Percentiles rank a stretch among this genome's conserved stretches.
phyloP scores from a whole-genome alignment of 768 basidiomycete species.

The Boletus sp. region DNA sequence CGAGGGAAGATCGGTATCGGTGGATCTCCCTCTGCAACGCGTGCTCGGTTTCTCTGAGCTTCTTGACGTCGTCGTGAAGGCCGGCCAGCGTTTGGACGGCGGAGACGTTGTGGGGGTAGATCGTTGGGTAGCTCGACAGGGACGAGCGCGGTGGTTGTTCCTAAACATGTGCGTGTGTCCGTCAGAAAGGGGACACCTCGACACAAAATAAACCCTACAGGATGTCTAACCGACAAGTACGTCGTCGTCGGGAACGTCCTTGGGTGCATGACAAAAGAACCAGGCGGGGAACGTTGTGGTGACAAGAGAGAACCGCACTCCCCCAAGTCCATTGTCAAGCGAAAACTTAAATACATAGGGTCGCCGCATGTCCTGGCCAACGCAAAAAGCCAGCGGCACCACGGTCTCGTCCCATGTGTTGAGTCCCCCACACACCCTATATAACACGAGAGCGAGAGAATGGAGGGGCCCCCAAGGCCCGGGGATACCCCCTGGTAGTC shows the following conservation, averaged over 20 bases:
- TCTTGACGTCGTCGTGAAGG: slow-evolving; percentile 20
- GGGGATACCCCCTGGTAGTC: slow-evolving; percentile 16
- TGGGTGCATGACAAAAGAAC: slow-evolving; percentile 15
- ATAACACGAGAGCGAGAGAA: slow-evolving; percentile 1
- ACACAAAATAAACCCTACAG: slow-evolving; percentile 15
- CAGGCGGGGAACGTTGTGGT: slow-evolving; percentile 10
- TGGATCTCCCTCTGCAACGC: slow-evolving; percentile 17
- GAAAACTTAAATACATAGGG: slow-evolving; percentile 23
- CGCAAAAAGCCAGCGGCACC: slow-evolving; percentile 20
- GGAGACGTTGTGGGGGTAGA: slow-evolving; percentile 17
- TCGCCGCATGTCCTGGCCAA: slow-evolving; percentile 16
- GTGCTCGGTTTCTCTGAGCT: slow-evolving; percentile 14
- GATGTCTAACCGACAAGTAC: slow-evolving; percentile 19
- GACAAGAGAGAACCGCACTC: slow-evolving; percentile 14
- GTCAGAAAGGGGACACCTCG: slow-evolving; percentile 6
- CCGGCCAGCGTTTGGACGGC: slow-evolving; percentile 15
- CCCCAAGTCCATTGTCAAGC: too few species aligned
- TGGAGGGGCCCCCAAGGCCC: slow-evolving; percentile 6
- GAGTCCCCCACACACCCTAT: slow-evolving; percentile 20
- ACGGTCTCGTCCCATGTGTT: slow-evolving; percentile 15
- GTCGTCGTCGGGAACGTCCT: slow-evolving; percentile 6
- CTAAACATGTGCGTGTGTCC: slow-evolving; percentile 5
- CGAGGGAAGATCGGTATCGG: slow-evolving; percentile 10
- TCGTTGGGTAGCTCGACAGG: slow-evolving; percentile 5
- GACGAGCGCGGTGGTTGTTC: slow-evolving; percentile 7